Base-by-base conservation (phyloP, 352 stramenopile species). In the Globisporangium paddicum region DNA sequence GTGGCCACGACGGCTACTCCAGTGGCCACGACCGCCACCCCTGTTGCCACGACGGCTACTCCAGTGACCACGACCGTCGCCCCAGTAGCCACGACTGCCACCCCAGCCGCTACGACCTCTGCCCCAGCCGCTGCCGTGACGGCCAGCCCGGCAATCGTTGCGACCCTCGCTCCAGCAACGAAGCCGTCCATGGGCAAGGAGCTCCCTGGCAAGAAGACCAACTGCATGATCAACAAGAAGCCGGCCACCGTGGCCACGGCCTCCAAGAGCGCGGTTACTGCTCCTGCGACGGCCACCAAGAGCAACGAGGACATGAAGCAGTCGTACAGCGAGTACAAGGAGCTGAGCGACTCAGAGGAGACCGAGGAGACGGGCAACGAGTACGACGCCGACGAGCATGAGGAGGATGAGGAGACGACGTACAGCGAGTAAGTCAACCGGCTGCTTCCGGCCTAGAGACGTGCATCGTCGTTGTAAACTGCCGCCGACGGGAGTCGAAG, bases 1-100 rank as follows among this genome's bases (percentile, higher is more conserved):
- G n/a, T n/a, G 7, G 58, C 63, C 34, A 67, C 62, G 23, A 60
- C 58, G 2, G 42, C 52, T n/a, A n/a, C n/a, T 26, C 62, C 66
- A 9, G 63, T 57, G 2, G 41, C 44, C 23, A 63, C 42, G 26
- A 34, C 46, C 4, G 62, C 34, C 34, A 35, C 34, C 32, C 21
- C 50, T 5, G 28, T 11, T 3, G 28, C 23, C n/a, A 23, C 60
- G 26, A 64, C 62, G 0, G 34, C 32, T 23, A 59, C 65, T 10
- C 64, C 68, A 5, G 19, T 21, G 3, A 16, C 51, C n/a, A 16
- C 37, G 16, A 58, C 51, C 19, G 25, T 19, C 11, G 37, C 50
- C 32, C 21, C 50, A 13, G 28, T 11, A 3, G 28, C 23, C n/a
- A 23, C 38, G 16, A 44, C 16, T 5, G 37, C 37, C 16, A 21